phyloP scores from a whole-genome alignment of 73 alveolate genomes.

The Tetrahymena thermophila region DNA sequence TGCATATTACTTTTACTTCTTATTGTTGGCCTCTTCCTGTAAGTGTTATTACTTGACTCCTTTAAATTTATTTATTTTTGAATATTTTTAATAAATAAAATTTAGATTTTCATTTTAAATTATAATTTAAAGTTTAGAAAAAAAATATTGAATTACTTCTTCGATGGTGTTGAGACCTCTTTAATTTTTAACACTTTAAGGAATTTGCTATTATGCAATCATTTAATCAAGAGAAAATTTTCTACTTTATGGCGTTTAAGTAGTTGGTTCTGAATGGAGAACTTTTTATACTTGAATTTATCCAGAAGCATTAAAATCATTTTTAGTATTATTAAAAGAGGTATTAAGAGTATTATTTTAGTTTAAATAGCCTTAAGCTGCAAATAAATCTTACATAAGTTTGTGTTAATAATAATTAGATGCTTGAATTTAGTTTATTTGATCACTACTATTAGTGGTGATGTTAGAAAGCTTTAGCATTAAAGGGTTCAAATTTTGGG shows the following conservation, averaged over 20 bases:
- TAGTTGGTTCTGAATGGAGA: neutral
- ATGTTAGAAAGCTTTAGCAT: neutral
- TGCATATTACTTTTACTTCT: neutral
- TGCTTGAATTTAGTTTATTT: neutral
- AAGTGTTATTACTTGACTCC: neutral
- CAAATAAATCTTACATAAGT: neutral
- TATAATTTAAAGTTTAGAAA: too few relatives aligned
- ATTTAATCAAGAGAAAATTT: neutral
- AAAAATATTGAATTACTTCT: neutral
- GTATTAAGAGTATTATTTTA: neutral
- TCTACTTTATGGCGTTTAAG: neutral
- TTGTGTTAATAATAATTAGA: neutral
- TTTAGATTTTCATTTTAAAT: too few relatives aligned
- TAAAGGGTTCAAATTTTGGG: neutral
- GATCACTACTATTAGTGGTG: neutral
- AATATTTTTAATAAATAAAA: too few relatives aligned
- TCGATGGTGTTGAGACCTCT: neutral
- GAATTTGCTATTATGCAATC: neutral
- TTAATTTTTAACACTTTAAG: neutral
- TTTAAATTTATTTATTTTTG: neutral
- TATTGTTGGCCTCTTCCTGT: neutral
- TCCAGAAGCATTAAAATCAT: neutral
- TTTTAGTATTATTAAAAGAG: neutral
- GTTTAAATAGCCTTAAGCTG: neutral
- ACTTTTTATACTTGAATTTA: neutral